Base-by-base conservation (phyloP, 345 rosid genomes). In the Hibiscus trionum region DNA sequence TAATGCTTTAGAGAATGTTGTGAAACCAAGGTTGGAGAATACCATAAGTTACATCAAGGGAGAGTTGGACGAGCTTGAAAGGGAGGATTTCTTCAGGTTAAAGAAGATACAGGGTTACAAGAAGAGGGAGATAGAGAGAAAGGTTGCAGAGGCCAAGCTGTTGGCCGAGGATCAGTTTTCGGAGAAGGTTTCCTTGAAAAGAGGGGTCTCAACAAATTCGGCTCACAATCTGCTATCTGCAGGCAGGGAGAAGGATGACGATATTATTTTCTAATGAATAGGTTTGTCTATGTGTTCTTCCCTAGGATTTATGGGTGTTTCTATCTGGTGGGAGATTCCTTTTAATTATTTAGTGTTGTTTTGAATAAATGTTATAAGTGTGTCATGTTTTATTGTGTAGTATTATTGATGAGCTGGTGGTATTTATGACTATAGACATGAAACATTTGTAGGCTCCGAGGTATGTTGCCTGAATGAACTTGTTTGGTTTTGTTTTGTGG, bases 41-140 rank as follows among this genome's bases (percentile, higher is more conserved):
- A 93, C 97, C 0, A 86, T 93, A n/a, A 84, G 29, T 70, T 89
- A 91, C 80, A 93, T 93, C 35, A 93, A 88, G 78, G 96, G 88
- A 17, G 97, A 93, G 86, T 80, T 93, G 86, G 98, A 93, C 77
- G 96, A 91, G 81, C 93, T 93, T 17, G 97, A 93, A 77, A 89
- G 97, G 64, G 98, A 93, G 37, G 97, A 93, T 78, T 93, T 93
- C 86, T 93, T 91, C 82, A 82, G 96, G 86, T 39, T 93, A 59
- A 93, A 93, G 85, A 93, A 93, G 93, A 91, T 90, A 60, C 93
- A 87, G 68, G 91, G 93, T 29, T 90, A 82, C 73, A 88, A 90
- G 83, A 93, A 81, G 85, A 86, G 98, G 79, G 97, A 86, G 66
- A 80, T 86, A 0, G 93, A 89, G 81, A 75, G 78, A 77, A 89